Evolutionary conservation across 805 yeast species (phyloP).

Genomic region (Candida parachauliodes): DNA sequence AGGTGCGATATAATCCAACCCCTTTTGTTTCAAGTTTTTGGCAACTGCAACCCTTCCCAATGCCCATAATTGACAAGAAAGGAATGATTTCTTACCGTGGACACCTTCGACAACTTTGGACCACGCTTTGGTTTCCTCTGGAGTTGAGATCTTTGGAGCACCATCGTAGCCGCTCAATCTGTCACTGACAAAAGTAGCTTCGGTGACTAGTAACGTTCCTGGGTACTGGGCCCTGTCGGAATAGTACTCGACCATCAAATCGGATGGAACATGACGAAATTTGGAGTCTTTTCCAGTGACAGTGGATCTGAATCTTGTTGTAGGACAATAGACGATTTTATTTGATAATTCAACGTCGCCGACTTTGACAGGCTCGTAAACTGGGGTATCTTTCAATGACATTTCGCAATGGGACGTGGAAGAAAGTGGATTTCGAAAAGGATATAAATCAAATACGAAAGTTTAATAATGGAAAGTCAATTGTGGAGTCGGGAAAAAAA

Average conservation of each 20-base stretch:
- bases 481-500: not conserved
- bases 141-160: constrained; percentile 49
- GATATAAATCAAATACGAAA: too few species aligned
- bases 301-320: constrained; percentile 23
- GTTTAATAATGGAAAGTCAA: too few species aligned
- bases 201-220: constrained; percentile 29
- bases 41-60: constrained; percentile 42
- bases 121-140: constrained; percentile 50
- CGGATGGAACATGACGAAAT: constrained; percentile 23
- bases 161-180: constrained; percentile 37
- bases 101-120: constrained; percentile 41
- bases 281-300: not conserved
- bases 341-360: constrained; percentile 23
- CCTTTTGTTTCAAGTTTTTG: constrained; percentile 19
- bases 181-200: constrained; percentile 29
- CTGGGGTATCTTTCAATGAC: constrained; percentile 13
- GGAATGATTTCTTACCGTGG: constrained; percentile 41
- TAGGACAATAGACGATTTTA: constrained; percentile 23
- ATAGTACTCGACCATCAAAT: constrained; percentile 25
- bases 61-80: constrained; percentile 51
- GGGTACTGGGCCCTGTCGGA: constrained; percentile 26
- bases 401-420: not conserved
- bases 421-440: too few species aligned
- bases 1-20: constrained; percentile 17
- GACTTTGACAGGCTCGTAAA: constrained; percentile 31